Evolutionary conservation across 352 stramenopile genomes (phyloP).

Genomic region (Phytopythium montanum): DNA sequence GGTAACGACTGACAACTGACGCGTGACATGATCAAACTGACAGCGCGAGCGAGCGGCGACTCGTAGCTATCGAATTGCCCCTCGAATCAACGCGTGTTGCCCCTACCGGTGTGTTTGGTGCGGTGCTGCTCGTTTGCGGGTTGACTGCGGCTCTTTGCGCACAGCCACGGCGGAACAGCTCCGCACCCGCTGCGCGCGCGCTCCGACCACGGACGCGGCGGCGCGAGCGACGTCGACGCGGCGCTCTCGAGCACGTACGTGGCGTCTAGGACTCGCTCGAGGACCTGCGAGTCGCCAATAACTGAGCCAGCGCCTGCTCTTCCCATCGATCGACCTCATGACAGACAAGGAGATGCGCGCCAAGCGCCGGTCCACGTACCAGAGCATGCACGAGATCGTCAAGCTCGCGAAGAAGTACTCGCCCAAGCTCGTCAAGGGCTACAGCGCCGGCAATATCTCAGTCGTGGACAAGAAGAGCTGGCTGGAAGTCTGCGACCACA

Average conservation of each 20-base stretch:
- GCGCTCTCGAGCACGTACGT: conserved; percentile 2
- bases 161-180: neutral
- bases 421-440: conserved; percentile 85
- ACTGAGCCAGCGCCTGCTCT: conserved; percentile 4
- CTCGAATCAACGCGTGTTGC: conserved; percentile 2
- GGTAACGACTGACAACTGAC: no score
- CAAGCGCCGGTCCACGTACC: conserved; percentile 73
- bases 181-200: neutral
- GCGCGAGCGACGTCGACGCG: neutral
- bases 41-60: no score
- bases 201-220: neutral
- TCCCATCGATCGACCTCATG: conserved; percentile 28
- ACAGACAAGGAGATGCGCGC: conserved; percentile 68
- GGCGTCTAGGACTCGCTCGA: neutral
- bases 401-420: conserved; percentile 89
- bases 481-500: conserved; percentile 86
- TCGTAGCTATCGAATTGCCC: neutral
- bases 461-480: conserved; percentile 91
- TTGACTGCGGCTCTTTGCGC: conserved; percentile 1
- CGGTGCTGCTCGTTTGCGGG: neutral
- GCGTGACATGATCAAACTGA: no score
- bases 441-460: conserved; percentile 88
- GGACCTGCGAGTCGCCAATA: conserved; percentile 1
- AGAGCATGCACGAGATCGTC: conserved; percentile 89
- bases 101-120: neutral